Percentiles rank a stretch among this genome's conserved stretches.
These are phyloP conservation scores for Ophiostoma ips DNA, from an alignment of 2,329 filamentous ascomycete genomes.

Conservation along the genomic window DNA sequence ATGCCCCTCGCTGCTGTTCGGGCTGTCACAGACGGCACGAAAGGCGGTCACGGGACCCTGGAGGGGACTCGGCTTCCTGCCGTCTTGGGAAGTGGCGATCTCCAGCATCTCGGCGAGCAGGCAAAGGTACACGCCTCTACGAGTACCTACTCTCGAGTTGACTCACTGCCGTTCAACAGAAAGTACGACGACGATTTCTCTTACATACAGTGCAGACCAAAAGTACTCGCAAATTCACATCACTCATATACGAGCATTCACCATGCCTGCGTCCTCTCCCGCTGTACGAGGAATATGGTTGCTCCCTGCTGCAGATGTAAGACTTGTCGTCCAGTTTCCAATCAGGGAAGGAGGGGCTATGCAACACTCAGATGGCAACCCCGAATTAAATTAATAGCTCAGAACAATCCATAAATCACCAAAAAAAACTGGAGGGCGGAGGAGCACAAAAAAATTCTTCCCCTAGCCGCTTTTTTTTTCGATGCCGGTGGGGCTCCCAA, in stretches of 20 bases:
- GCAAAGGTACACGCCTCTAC: too few relatives aligned
- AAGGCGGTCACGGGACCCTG: slow-evolving; percentile 1
- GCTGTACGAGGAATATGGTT: neutral
- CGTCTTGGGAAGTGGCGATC: slow-evolving; percentile 4
- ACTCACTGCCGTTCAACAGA: too few relatives aligned
- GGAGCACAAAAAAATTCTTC: slow-evolving; percentile 8
- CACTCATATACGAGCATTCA: too few relatives aligned
- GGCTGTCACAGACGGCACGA: too few relatives aligned
- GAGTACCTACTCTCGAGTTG: too few relatives aligned
- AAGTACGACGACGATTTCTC: too few relatives aligned
- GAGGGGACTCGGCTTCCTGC: neutral
- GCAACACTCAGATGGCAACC: neutral
- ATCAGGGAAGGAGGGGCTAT: slow-evolving; percentile 10
- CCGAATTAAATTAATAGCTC: neutral
- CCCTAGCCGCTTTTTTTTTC: slow-evolving; percentile 11
- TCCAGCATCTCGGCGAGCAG: slow-evolving; percentile 1
- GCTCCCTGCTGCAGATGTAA: neutral
- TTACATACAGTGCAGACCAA: too few relatives aligned
- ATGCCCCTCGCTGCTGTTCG: too few relatives aligned
- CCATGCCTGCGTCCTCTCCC: slow-evolving; percentile 6
- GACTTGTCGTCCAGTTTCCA: neutral
- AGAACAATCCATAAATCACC: neutral
- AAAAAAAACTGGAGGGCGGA: slow-evolving; percentile 1
- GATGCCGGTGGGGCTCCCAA: slow-evolving; percentile 12
- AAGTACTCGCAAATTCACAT: too few relatives aligned